phyloP scores from a whole-genome alignment of 1,284 basidiomycete species.

The Sphagnurus paluster region DNA sequence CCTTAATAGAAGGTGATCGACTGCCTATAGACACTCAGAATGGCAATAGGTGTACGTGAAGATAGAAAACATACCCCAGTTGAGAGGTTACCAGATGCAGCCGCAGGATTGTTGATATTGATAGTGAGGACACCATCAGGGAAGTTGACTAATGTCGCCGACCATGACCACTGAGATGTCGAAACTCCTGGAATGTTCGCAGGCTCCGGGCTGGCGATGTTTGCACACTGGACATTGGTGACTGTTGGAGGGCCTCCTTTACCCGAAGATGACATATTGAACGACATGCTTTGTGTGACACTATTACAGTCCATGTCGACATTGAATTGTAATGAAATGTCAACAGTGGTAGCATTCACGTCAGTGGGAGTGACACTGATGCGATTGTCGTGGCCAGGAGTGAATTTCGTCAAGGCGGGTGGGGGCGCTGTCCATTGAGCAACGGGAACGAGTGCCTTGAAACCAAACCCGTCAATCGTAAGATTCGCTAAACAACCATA shows the following conservation, averaged over 20 bases:
- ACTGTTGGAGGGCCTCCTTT: constrained; percentile 57
- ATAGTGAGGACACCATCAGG: constrained; percentile 82
- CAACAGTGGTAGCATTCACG: constrained; percentile 58
- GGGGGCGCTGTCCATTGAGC: constrained; percentile 67
- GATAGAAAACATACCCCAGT: constrained; percentile 50
- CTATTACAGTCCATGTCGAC: constrained; percentile 70
- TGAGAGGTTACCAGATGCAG: constrained; percentile 41
- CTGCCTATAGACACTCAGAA: constrained; percentile 37
- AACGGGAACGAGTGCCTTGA: constrained; percentile 77
- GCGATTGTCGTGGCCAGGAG: constrained; percentile 83
- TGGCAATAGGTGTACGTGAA: constrained; percentile 3
- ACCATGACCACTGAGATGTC: constrained; percentile 69
- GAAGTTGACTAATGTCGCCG: constrained; percentile 68
- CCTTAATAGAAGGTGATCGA: constrained; percentile 77
- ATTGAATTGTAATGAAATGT: constrained; percentile 80
- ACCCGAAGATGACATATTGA: constrained; percentile 74
- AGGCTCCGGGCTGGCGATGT: constrained; percentile 45
- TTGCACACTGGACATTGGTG: constrained; percentile 46
- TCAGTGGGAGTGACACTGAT: constrained; percentile 50
- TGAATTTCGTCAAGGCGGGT: constrained; percentile 77
- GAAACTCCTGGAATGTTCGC: constrained; percentile 53
- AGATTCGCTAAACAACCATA: constrained; percentile 71
- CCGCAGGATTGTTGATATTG: constrained; percentile 57
- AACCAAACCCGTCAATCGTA: constrained; percentile 73
- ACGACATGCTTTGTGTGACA: constrained; percentile 59